Base-by-base conservation (phyloP, 1,284 basidiomycete genomes). In the Ceratobasidium sp. region DNA sequence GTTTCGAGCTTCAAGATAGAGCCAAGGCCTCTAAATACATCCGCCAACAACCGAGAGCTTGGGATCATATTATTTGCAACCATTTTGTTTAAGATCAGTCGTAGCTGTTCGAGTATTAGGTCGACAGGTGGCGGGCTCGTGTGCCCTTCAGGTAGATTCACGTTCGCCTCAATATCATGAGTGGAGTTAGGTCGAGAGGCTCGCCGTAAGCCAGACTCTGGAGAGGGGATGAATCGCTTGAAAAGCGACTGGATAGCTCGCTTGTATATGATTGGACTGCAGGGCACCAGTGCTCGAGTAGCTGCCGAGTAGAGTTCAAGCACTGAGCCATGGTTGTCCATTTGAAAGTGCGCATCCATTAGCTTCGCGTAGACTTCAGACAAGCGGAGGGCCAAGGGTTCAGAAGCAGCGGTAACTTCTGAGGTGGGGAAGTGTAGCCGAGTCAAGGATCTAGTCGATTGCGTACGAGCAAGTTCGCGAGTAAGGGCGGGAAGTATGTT, bases 1-100 rank as follows among this genome's bases (percentile, higher is more conserved):
- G 67, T 70, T 30, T 70, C 67, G 13, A 70, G 67, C 54, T 70
- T 70, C 21, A 70, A 46, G 16, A 70, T 70, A 28, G 54, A 30
- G n/a, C 67, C 67, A 35, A 70, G 67, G 21, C 67, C 67, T 49
- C 67, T 54, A 49, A 70, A 70, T 28, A 70, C 28, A n/a, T 70
- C 67, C 9, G 67, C 67, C 26, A 70, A 21, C 30, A 70, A 46
- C 30, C 67, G 41, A 26, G 55, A 58, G 55, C 50, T 58, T 16
- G 54, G 55, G 6, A 44, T 28, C 8, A 70, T 43, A 16, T 70
- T 70, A 16, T 70, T 44, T 14, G 30, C 41, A 18, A 44, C 67
- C 23, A 49, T 49, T 46, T 44, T 54, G 26, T 70, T 55, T 5
- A 70, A 44, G 43, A 70, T 59, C 3, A 9, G 41, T 41, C 28